A percentile compares a stretch with the other conserved stretches of the same genome.
phyloP scores from a whole-genome alignment of 257 asterid species.

The Solanum acaule region DNA sequence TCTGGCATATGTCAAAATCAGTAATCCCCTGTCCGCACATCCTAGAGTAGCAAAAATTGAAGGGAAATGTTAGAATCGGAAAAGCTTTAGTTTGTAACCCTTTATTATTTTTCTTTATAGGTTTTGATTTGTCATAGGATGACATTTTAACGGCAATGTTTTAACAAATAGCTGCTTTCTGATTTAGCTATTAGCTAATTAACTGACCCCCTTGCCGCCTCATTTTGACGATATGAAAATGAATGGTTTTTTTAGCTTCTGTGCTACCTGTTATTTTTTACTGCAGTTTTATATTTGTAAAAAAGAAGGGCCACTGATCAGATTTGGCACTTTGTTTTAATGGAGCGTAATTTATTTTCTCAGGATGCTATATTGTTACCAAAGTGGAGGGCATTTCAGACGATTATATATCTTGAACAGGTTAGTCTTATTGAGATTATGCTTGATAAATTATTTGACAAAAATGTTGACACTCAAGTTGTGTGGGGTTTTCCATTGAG shows the following conservation, averaged over 20 bases:
- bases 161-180: neutral
- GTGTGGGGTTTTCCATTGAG: neutral
- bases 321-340: neutral
- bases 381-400: conserved; percentile 88
- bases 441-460: neutral
- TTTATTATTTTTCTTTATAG: neutral
- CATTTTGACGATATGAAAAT: neutral
- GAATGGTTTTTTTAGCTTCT: neutral
- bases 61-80: neutral
- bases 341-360: conserved; percentile 1
- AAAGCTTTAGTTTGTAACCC: neutral
- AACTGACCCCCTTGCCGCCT: neutral
- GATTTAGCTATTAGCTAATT: neutral
- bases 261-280: neutral
- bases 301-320: neutral
- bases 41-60: neutral
- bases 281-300: neutral
- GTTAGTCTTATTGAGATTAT: conserved; percentile 13
- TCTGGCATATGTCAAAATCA: neutral
- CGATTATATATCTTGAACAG: conserved; percentile 75
- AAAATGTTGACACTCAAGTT: neutral
- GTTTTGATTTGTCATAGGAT: neutral
- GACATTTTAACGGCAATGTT: neutral
- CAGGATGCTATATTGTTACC: conserved; percentile 73
- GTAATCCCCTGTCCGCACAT: neutral